Percentiles rank a stretch among this genome's conserved stretches.
These are phyloP conservation scores for Teunomyces barrocoloradensis DNA, from an alignment of 805 yeast genomes.

Conservation along the genomic window DNA sequence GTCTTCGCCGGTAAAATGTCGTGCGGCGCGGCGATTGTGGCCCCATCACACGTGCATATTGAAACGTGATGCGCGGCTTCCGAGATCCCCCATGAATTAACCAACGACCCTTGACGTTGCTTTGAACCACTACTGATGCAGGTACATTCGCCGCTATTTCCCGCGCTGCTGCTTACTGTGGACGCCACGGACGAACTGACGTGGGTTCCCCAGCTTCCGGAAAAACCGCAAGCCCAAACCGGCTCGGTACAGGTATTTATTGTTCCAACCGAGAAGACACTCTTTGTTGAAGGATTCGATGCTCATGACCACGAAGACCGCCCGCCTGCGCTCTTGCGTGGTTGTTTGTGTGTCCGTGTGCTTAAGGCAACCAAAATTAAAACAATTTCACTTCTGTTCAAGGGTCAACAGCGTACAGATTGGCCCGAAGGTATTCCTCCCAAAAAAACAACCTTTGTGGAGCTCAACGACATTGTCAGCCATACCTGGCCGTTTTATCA, in stretches of 20 bases:
- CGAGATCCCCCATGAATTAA: neutral
- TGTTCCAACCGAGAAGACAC: slow-evolving; percentile 73
- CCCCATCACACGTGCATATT: neutral
- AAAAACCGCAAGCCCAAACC: slow-evolving; percentile 57
- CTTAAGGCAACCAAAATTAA: slow-evolving; percentile 72
- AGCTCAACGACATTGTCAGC: slow-evolving; percentile 60
- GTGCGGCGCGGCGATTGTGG: neutral
- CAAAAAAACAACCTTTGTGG: slow-evolving; percentile 63
- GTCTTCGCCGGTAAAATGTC: neutral
- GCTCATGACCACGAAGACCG: slow-evolving; percentile 57
- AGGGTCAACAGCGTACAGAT: slow-evolving; percentile 75
- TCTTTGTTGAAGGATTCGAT: slow-evolving; percentile 82
- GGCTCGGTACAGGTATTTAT: slow-evolving; percentile 69
- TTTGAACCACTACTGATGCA: slow-evolving; percentile 2
- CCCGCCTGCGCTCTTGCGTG: slow-evolving; percentile 80
- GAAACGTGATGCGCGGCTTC: no score
- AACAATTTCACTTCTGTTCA: slow-evolving; percentile 56
- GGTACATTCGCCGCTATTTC: slow-evolving; percentile 23
- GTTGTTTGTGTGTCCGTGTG: slow-evolving; percentile 68
- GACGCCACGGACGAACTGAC: neutral
- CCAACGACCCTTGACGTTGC: neutral
- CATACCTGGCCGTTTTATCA: slow-evolving; percentile 92
- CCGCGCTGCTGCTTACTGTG: slow-evolving; percentile 18
- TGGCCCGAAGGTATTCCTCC: slow-evolving; percentile 99
- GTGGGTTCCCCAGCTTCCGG: slow-evolving; percentile 45